phyloP scores from a whole-genome alignment of 305 asterid genomes.

The Rubia tinctorum region DNA sequence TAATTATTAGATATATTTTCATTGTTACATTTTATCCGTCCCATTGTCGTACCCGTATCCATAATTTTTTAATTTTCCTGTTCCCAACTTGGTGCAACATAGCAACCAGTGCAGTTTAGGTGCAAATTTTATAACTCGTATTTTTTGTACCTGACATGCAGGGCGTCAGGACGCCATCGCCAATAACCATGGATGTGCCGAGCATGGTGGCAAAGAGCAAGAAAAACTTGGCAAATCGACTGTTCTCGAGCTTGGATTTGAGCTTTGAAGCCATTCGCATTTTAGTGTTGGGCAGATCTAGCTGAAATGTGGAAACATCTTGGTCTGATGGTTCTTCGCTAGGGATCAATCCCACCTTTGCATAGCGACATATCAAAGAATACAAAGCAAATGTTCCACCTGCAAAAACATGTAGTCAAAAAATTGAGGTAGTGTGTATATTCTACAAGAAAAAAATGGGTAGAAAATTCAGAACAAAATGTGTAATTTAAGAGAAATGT shows the following conservation, averaged over 20 bases:
- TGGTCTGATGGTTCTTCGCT: conserved; percentile 49
- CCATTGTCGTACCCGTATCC: too few species aligned
- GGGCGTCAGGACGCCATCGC: conserved; percentile 77
- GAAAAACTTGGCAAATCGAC: conserved; percentile 37
- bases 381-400: conserved; percentile 81
- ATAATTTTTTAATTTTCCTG: too few species aligned
- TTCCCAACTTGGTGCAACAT: too few species aligned
- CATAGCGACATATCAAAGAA: conserved; percentile 62
- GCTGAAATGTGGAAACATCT: conserved; percentile 46
- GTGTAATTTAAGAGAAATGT: too few species aligned
- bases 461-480: too few species aligned
- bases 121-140: too few species aligned
- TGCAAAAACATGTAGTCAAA: background rate
- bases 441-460: background rate
- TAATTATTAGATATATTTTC: too few species aligned
- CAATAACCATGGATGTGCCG: conserved; percentile 77
- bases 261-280: conserved; percentile 32
- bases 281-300: conserved; percentile 30
- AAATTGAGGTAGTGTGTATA: too few species aligned
- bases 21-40: too few species aligned
- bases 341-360: conserved; percentile 55
- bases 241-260: conserved; percentile 39
- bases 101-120: too few species aligned
- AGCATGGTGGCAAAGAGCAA: conserved; percentile 59
- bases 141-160: conserved; percentile 54